Base-by-base conservation (phyloP, 2,329 filamentous ascomycete species). In the Phaeomoniella chlamydospora region DNA sequence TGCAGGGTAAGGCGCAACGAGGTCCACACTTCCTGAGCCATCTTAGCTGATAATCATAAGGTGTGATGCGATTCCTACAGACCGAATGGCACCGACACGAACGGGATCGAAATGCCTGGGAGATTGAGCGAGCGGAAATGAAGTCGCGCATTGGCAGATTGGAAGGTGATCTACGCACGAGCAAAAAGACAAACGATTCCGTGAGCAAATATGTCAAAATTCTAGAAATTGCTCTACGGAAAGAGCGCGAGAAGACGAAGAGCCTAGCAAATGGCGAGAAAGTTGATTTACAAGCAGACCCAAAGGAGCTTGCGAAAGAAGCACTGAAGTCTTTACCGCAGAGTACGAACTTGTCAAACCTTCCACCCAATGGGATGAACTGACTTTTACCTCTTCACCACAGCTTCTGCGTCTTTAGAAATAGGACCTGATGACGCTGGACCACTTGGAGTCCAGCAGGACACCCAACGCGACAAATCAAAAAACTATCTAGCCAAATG, bases 11-110 rank as follows among this genome's bases (percentile, higher is more conserved):
- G 22, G 6, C 6, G n/a, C n/a, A n/a, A n/a, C n/a, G n/a, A n/a
- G n/a, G n/a, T n/a, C n/a, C n/a, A n/a, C n/a, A n/a, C n/a, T n/a
- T n/a, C n/a, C n/a, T n/a, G n/a, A n/a, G n/a, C n/a, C n/a, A n/a
- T n/a, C n/a, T n/a, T n/a, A n/a, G n/a, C n/a, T n/a, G n/a, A n/a
- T n/a, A n/a, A n/a, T n/a, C n/a, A n/a, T n/a, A 9, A 90, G 84
- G 90, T 54, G 90, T 98, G 26, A 98, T 98, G 90, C 87, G 90
- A 59, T 98, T 98, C 58, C 75, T 98, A 29, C 90, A 98, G 64
- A 90, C 90, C 33, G 88, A 98, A 72, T 98, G 90, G 90, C 90
- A 98, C 61, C 80, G 85, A 47, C 88, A 98, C 59, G 90, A 98
- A 62, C 82, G 90, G 61, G 90, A 94, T 55, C 77, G 90, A 50